Evolutionary conservation across 2,329 filamentous ascomycete species (phyloP).

Genomic region (Fusarium papillatum): DNA sequence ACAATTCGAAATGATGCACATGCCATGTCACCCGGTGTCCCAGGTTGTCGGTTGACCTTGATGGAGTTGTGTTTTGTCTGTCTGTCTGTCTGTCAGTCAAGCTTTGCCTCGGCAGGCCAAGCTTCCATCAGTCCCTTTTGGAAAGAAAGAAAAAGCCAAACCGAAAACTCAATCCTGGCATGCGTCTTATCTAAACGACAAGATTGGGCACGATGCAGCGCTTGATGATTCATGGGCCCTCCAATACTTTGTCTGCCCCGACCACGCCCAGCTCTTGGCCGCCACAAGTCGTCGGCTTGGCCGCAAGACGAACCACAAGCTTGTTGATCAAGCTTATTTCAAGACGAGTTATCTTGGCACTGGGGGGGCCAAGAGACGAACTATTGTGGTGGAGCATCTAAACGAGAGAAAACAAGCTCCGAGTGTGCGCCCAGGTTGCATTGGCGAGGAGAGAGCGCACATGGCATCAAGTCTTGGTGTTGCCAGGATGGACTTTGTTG

Average conservation of each 20-base stretch:
- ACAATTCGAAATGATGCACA: conserved; percentile 21
- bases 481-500: neutral
- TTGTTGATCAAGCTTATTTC: conserved; percentile 34
- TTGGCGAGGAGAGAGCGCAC: neutral
- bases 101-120: conserved; percentile 12
- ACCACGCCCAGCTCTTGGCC: conserved; percentile 8
- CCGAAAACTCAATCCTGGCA: conserved; percentile 7
- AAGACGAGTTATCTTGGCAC: conserved; percentile 18
- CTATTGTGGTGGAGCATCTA: conserved; percentile 10
- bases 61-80: conserved; percentile 5
- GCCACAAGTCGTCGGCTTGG: conserved; percentile 27
- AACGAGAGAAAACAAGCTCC: conserved; percentile 33
- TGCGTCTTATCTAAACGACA: neutral
- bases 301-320: conserved; percentile 27
- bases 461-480: conserved; percentile 7
- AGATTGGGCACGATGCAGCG: conserved; percentile 28
- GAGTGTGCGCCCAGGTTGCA: neutral
- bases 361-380: conserved; percentile 16
- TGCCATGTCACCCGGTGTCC: conserved; percentile 29
- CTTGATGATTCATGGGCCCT: conserved; percentile 8
- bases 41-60: conserved; percentile 8
- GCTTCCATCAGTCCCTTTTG: conserved; percentile 3
- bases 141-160: neutral
- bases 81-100: conserved; percentile 9
- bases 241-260: neutral